Conservation (phyloP, 208 protist genomes). For the Novymonas esmeraldas region DNA sequence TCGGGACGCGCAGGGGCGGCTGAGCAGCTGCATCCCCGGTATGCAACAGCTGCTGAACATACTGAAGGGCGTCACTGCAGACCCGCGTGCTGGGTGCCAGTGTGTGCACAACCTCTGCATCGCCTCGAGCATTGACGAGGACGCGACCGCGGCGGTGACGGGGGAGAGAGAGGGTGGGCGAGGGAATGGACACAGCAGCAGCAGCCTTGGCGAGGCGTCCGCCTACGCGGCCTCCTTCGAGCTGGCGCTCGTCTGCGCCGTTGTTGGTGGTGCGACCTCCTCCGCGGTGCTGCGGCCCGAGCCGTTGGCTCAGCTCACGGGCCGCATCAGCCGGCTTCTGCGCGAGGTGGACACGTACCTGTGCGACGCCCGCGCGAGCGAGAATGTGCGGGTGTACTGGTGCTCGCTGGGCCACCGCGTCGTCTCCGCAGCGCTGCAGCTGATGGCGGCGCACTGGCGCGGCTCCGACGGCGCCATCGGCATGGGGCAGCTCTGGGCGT, state of each 20-base stretch:
- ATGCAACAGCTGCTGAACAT: slow-evolving; percentile 48
- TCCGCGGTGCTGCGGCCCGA: slow-evolving; percentile 13
- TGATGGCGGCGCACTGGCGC: slow-evolving; percentile 30
- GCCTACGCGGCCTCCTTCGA: slow-evolving; percentile 36
- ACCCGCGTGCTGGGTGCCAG: slow-evolving; percentile 8
- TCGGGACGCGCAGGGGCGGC: slow-evolving; percentile 32
- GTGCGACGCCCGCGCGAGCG: slow-evolving; percentile 15
- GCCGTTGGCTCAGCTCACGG: slow-evolving; percentile 15
- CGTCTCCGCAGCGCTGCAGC: slow-evolving; percentile 14
- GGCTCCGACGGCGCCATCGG: slow-evolving; percentile 10
- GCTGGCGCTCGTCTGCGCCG: slow-evolving; percentile 25
- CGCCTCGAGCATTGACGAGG: slow-evolving; percentile 18
- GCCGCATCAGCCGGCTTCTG: slow-evolving; percentile 15
- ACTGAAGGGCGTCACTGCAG: slow-evolving; percentile 19
- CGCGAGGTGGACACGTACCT: slow-evolving; percentile 23
- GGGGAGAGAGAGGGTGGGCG: neutral
- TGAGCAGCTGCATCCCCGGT: slow-evolving; percentile 43
- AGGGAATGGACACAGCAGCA: neutral
- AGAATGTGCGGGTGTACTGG: slow-evolving; percentile 24
- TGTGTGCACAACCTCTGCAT: slow-evolving; percentile 26
- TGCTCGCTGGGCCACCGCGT: slow-evolving; percentile 23
- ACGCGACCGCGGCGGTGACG: neutral
- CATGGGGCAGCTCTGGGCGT: slow-evolving; percentile 36
- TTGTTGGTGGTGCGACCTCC: slow-evolving; percentile 18
- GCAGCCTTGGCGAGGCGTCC: slow-evolving; percentile 22